Evolutionary conservation across 768 basidiomycete genomes (phyloP).

Genomic region (Cyclocybe cylindracea): DNA sequence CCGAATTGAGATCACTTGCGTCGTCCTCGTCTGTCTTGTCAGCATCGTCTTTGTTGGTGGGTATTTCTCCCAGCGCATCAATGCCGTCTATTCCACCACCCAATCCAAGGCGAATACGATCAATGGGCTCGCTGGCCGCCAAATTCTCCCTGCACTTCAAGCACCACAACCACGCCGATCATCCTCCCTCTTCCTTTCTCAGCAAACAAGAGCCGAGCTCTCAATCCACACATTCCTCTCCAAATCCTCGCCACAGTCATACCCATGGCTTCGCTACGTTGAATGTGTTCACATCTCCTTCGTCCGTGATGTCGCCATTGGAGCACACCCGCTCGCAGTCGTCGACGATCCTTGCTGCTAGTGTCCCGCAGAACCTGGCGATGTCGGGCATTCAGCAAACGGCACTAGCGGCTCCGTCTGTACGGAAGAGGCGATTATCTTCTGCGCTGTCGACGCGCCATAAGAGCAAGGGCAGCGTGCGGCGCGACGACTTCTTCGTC

Average conservation of each 20-base stretch:
- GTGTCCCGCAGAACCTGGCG: constrained; percentile 18
- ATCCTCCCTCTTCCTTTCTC: neutral
- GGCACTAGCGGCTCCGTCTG: constrained; percentile 43
- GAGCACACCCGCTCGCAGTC: constrained; percentile 7
- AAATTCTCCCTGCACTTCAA: constrained; percentile 6
- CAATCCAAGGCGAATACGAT: constrained; percentile 21
- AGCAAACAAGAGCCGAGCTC: too few relatives aligned
- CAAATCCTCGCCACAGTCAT: too few relatives aligned
- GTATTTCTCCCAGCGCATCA: neutral
- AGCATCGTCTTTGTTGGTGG: neutral
- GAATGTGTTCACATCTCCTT: neutral
- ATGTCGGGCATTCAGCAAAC: constrained; percentile 38
- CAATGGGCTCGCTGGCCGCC: neutral
- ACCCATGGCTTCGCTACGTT: too few relatives aligned
- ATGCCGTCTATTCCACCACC: neutral
- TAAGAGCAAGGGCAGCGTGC: constrained; percentile 18
- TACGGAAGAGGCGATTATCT: constrained; percentile 6
- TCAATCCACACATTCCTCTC: too few relatives aligned
- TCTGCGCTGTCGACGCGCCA: neutral
- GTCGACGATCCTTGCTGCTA: constrained; percentile 1
- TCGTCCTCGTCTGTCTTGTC: constrained; percentile 11
- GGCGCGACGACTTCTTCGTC: too few relatives aligned
- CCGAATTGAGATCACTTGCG: constrained; percentile 7
- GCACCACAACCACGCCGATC: neutral
- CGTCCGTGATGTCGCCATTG: neutral